Percentiles rank a stretch among this genome's conserved stretches.
Conservation (phyloP, 2,329 filamentous ascomycete species). For the Colletotrichum spaethianum region DNA sequence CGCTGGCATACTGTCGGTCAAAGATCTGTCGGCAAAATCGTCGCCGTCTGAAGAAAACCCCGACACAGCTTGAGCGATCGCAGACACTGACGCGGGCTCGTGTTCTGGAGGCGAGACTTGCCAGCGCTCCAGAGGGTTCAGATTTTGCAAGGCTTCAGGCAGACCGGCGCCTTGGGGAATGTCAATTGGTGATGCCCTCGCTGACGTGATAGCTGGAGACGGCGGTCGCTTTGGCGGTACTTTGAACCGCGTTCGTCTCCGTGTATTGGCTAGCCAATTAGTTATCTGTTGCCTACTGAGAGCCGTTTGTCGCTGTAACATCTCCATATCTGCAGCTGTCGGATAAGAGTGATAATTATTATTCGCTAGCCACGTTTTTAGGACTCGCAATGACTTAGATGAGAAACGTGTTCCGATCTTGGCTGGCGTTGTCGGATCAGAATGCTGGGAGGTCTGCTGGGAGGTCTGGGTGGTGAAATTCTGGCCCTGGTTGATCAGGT, state of each 20-base stretch:
- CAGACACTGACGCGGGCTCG: conserved; percentile 44
- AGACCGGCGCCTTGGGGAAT: conserved; percentile 3
- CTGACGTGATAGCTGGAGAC: conserved; percentile 25
- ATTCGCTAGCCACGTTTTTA: conserved; percentile 43
- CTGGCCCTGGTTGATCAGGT: background rate
- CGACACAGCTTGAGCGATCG: conserved; percentile 42
- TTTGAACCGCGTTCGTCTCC: conserved; percentile 26
- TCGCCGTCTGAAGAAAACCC: conserved; percentile 7
- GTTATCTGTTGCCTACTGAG: conserved; percentile 38
- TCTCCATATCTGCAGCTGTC: conserved; percentile 27
- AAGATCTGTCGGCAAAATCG: background rate
- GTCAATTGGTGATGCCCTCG: conserved; percentile 3
- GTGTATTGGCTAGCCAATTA: conserved; percentile 39
- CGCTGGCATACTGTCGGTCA: conserved; percentile 21
- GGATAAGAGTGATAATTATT: conserved; percentile 34
- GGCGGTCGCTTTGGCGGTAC: conserved; percentile 33
- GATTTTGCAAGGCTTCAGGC: conserved; percentile 15
- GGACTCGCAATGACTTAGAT: conserved; percentile 39
- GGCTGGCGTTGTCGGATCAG: conserved; percentile 19
- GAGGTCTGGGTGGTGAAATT: background rate
- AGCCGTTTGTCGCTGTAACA: conserved; percentile 27
- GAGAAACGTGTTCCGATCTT: conserved; percentile 46
- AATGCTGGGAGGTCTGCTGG: background rate
- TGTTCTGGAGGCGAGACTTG: conserved; percentile 44
- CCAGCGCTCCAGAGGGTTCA: conserved; percentile 40